phyloP scores from a whole-genome alignment of 2,329 filamentous ascomycete species.

The Cladosporium sphaerospermum region DNA sequence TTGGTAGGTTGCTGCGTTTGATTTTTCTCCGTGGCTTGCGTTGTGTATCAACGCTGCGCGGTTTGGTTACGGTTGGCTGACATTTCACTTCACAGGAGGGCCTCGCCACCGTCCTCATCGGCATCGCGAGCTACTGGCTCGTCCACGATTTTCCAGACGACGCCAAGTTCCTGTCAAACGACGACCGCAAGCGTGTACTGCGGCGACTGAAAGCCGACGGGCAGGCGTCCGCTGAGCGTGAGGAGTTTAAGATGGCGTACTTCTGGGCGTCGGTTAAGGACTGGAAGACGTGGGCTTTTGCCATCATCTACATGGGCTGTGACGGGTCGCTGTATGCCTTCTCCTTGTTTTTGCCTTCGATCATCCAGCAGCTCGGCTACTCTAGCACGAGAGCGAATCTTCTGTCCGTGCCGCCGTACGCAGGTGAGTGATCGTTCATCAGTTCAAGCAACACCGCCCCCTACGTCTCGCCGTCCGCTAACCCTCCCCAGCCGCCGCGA shows the following conservation, averaged over 20 bases:
- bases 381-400: constrained; percentile 60
- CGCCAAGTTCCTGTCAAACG: constrained; percentile 57
- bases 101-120: constrained; percentile 62
- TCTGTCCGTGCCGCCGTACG: constrained; percentile 70
- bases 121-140: constrained; percentile 65
- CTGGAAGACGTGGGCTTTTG: constrained; percentile 76
- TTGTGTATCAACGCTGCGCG: too few relatives aligned
- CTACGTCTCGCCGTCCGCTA: not conserved
- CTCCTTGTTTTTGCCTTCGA: constrained; percentile 71
- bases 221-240: constrained; percentile 67
- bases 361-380: constrained; percentile 58
- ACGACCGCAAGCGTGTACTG: constrained; percentile 67
- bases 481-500: constrained; percentile 46
- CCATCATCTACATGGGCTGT: constrained; percentile 71
- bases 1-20: not conserved
- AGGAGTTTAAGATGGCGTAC: constrained; percentile 67
- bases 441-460: too few relatives aligned
- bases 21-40: not conserved
- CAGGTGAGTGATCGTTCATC: constrained; percentile 20
- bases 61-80: constrained; percentile 26
- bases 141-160: constrained; percentile 78
- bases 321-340: constrained; percentile 70
- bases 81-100: constrained; percentile 46
- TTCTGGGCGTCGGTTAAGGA: constrained; percentile 68
- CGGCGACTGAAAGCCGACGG: constrained; percentile 63